Base-by-base conservation (phyloP, 73 alveolate species). In the Effrenium voratum region DNA sequence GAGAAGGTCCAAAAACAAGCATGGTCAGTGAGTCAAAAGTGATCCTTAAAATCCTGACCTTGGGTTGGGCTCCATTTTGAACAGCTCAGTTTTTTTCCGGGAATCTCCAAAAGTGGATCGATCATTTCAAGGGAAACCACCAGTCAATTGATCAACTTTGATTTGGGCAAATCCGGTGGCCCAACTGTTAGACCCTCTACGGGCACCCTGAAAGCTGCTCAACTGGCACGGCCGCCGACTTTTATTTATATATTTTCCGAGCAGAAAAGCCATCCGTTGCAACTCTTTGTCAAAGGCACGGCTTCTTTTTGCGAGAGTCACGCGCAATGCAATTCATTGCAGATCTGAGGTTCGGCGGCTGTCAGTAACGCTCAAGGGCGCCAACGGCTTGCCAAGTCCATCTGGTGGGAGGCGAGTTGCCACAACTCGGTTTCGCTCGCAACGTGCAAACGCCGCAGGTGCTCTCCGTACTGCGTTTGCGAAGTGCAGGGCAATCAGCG, bases 401-500 rank as follows among this genome's bases (percentile, higher is more conserved):
- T 66, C 79, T 22, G 30, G 75, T 60, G 75, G 75, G 16, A 4
- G 30, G 30, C 30, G 30, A 3, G 8, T 32, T 32, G 4, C 30
- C 8, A 22, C 75, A 60, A 60, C 63, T 19, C 8, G 8, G 63
- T 52, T 19, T 12, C 63, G 26, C 63, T 52, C 63, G 63, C 63
- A 8, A 12, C 19, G 63, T 19, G 5, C 59, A 8, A 36, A 12
- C 13, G 46, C 28, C 46, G 36, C 91, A 82, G 92, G 92, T 82
- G 92, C 49, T 49, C 92, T 30, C 49, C 75, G 50, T 82, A 82
- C 92, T 82, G 92, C 73, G 49, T 73, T 19, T 46, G 72, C 26
- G 92, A 82, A 50, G 92, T 82, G 40, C 46, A 82, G 49, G 92
- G 92, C 92, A 22, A 30, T 72, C 16, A 40, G 88, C 97, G 88